Evolutionary conservation across 192 early-diverging fungal species (phyloP).

Genomic region (Backusella tuberculispora): DNA sequence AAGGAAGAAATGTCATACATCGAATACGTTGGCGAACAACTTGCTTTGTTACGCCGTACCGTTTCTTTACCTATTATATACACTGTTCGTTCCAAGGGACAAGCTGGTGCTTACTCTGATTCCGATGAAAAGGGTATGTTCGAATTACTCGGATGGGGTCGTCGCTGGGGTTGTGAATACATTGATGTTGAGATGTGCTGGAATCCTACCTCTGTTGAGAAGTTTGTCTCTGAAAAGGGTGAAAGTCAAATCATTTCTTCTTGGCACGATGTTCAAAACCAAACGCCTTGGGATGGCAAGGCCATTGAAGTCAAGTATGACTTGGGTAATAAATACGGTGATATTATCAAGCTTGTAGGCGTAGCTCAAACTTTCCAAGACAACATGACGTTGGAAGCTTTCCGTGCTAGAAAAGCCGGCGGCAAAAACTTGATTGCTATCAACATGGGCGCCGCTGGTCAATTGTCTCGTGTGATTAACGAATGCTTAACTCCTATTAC

Average conservation of each 20-base stretch:
- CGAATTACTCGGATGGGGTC: conserved; percentile 65
- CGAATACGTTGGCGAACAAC: conserved; percentile 78
- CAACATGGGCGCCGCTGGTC: conserved; percentile 93
- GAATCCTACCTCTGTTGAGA: conserved; percentile 43
- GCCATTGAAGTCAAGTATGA: conserved; percentile 60
- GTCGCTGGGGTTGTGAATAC: conserved; percentile 92
- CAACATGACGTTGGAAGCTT: conserved; percentile 81
- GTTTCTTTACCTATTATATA: conserved; percentile 86
- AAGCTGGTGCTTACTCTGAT: conserved; percentile 87
- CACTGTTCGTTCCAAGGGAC: conserved; percentile 87
- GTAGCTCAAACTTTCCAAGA: conserved; percentile 73
- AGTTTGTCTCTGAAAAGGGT: conserved; percentile 62
- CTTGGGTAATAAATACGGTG: conserved; percentile 62
- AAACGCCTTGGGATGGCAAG: conserved; percentile 63
- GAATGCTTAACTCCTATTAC: conserved; percentile 94
- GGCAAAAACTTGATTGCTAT: conserved; percentile 87
- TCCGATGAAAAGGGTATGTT: conserved; percentile 64
- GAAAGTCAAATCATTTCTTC: conserved; percentile 78
- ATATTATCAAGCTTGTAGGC: conserved; percentile 95
- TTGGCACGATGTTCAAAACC: conserved; percentile 83
- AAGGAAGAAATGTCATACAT: conserved; percentile 39
- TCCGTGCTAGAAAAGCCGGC: conserved; percentile 54
- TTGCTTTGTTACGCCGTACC: conserved; percentile 73
- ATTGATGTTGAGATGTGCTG: conserved; percentile 82
- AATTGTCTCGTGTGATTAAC: conserved; percentile 89